Base-by-base conservation (phyloP, 1,284 basidiomycete genomes). In the Ustilago loliicola region DNA sequence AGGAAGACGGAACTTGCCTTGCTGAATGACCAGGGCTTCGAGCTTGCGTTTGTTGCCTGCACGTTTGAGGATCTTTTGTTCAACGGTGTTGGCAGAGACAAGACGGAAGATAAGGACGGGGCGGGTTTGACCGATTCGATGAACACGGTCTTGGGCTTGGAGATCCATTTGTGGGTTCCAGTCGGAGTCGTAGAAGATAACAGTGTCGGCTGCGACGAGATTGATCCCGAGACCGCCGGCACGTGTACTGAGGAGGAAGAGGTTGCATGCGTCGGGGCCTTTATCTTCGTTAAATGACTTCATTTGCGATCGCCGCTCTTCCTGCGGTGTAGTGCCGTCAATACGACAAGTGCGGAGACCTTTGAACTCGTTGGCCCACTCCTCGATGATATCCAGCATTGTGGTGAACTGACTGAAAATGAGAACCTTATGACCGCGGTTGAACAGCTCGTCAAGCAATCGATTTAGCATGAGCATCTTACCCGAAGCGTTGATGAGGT, bases 381-480 rank as follows among this genome's bases (percentile, higher is more conserved):
- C 77, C 56, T 95, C 91, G 67, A 98, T 93, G 75, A 98, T 93
- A 85, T 99, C 93, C 59, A 98, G 88, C 94, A 98, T 95, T 1
- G 93, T 95, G 51, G 93, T 96, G 87, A 99, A 85, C 59, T 83
- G 77, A 48, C 69, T 69, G 87, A 99, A 99, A 36, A 98, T 87
- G 32, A 99, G 88, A 0, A 98, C 96, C 86, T 96, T 96, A 88
- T 98, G 96, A 7, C 90, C 91, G 13, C 91, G 88, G 25, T 88
- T 88, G 87, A 97, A 94, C n/a, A 99, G 88, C 63, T 92, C 94
- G 50, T 91, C 91, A 2, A 99, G 89, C 15, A 99, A 88, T 13
- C 95, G 91, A 79, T 98, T 94, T 0, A 98, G 90, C 23, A 98
- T 89, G 88, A 98, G 92, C 95, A 99, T 97, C 89, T 99, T 99